Evolutionary conservation across 2,329 filamentous ascomycete genomes (phyloP).

Genomic region (Juglanconis oblonga): DNA sequence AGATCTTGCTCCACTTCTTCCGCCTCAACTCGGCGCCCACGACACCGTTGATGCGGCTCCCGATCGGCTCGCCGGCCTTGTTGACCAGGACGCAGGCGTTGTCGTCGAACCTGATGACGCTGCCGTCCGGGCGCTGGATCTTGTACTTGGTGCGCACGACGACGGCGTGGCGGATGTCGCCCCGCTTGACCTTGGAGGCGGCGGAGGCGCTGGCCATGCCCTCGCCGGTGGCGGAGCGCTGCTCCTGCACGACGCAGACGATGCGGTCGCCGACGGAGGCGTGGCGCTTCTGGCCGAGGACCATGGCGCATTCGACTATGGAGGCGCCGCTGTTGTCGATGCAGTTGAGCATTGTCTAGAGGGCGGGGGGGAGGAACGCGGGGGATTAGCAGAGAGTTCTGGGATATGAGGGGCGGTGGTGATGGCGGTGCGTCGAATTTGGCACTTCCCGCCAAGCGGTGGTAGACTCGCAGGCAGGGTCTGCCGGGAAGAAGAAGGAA

Average conservation of each 20-base stretch:
- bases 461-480: conserved; percentile 1
- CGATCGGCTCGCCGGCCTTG: conserved; percentile 93
- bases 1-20: conserved; percentile 97
- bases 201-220: conserved; percentile 64
- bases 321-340: conserved; percentile 99
- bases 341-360: conserved; percentile 93
- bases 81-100: conserved; percentile 98
- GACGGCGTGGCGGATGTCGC: conserved; percentile 94
- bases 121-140: conserved; percentile 82
- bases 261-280: conserved; percentile 95
- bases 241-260: conserved; percentile 96
- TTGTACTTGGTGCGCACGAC: conserved; percentile 90
- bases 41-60: conserved; percentile 85
- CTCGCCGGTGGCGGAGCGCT: conserved; percentile 73
- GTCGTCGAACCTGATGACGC: conserved; percentile 90
- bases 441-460: background rate
- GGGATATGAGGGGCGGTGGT: too few relatives aligned
- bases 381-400: background rate
- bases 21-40: conserved; percentile 86
- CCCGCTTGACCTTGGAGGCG: conserved; percentile 91
- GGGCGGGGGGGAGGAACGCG: background rate
- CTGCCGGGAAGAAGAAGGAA: background rate
- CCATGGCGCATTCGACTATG: conserved; percentile 92
- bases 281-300: conserved; percentile 84
- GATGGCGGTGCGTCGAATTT: too few relatives aligned